Evolutionary conservation across 495 filamentous ascomycete species (phyloP).

Genomic region (Baudoinia panamericana): DNA sequence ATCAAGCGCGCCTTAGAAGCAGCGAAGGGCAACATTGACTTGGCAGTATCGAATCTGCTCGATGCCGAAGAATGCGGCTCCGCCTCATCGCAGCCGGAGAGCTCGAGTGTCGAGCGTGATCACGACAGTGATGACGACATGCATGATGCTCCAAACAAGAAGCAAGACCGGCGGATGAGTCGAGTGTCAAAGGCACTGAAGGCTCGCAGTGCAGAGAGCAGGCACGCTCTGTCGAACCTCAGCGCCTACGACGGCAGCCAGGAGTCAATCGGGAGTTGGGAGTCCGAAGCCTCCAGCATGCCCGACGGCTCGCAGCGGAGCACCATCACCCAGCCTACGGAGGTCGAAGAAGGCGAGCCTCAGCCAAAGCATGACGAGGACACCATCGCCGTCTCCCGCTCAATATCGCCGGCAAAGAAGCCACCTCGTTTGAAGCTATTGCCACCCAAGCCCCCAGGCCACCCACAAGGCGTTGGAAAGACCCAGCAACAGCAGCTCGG

Average conservation of each 20-base stretch:
- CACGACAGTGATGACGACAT: conserved; percentile 35
- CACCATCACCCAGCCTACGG: conserved; percentile 4
- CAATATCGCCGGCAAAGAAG: conserved; percentile 6
- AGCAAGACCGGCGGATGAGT: conserved; percentile 34
- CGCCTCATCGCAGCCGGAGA: conserved; percentile 27
- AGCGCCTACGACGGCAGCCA: conserved; percentile 15
- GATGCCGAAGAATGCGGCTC: conserved; percentile 36
- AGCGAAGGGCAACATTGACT: conserved; percentile 47
- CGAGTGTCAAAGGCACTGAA: conserved; percentile 17
- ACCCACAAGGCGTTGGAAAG: conserved; percentile 8
- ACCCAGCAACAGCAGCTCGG: conserved; percentile 18
- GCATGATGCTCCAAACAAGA: conserved; percentile 35
- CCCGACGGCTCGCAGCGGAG: conserved; percentile 10
- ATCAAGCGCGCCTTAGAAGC: conserved; percentile 47
- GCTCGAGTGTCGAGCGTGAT: conserved; percentile 38
- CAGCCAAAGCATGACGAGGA: background rate
- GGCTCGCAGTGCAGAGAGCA: conserved; percentile 9
- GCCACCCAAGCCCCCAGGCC: conserved; percentile 16
- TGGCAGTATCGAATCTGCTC: conserved; percentile 45
- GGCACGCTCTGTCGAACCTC: conserved; percentile 12
- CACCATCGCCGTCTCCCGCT: background rate
- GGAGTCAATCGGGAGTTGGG: conserved; percentile 19
- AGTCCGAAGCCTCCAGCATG: conserved; percentile 15
- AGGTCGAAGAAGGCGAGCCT: conserved; percentile 3
- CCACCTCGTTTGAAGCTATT: conserved; percentile 17